phyloP scores from a whole-genome alignment of 169 alveolate species.

The Plasmodium cynomolgi region DNA sequence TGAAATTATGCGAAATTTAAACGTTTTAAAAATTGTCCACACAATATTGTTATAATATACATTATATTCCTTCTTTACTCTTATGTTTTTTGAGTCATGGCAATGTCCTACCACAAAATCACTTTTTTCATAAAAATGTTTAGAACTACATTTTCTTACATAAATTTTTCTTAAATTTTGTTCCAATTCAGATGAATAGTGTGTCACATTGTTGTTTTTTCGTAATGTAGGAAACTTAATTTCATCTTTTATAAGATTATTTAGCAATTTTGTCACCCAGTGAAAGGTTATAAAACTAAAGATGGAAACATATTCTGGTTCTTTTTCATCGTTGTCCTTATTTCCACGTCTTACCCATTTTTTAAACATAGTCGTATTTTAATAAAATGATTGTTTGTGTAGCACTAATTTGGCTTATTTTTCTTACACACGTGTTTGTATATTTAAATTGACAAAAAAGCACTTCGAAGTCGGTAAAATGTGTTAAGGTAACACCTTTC shows the following conservation, averaged over 20 bases:
- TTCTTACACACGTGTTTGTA: background rate
- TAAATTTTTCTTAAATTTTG: slow-evolving; percentile 31
- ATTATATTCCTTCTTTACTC: slow-evolving; percentile 9
- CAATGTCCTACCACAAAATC: background rate
- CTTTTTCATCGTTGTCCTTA: slow-evolving; percentile 12
- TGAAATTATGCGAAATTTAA: slow-evolving; percentile 35
- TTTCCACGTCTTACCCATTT: background rate
- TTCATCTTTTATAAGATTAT: slow-evolving; percentile 20
- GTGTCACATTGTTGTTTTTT: background rate
- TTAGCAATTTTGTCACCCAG: slow-evolving; percentile 31
- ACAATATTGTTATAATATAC: slow-evolving; percentile 46
- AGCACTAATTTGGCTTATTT: background rate
- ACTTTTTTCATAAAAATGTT: slow-evolving; percentile 4
- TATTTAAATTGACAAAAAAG: background rate
- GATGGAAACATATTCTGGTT: slow-evolving; percentile 19
- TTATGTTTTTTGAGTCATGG: slow-evolving; percentile 1
- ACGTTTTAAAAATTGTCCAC: slow-evolving; percentile 54
- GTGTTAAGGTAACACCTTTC: background rate
- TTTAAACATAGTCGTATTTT: slow-evolving; percentile 20
- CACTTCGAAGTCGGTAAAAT: background rate
- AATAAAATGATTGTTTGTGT: background rate
- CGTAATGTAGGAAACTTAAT: slow-evolving; percentile 35
- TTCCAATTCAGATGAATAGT: slow-evolving; percentile 41
- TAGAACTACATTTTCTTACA: slow-evolving; percentile 18
- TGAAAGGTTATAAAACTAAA: slow-evolving; percentile 41